These are phyloP conservation scores for Sporobolomyces roseus DNA, from an alignment of 768 basidiomycete genomes.

Conservation along the genomic window DNA sequence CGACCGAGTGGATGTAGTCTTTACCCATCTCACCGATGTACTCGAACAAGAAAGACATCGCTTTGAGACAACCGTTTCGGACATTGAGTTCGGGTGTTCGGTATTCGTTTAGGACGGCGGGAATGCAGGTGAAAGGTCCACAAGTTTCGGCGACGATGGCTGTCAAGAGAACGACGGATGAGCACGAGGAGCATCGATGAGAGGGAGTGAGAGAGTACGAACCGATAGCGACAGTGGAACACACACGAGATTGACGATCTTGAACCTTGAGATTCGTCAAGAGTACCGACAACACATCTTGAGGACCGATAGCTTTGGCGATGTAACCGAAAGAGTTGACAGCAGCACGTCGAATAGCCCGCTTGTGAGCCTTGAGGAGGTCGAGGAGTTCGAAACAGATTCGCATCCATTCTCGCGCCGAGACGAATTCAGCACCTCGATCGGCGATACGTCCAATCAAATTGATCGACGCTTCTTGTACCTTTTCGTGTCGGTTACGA, in stretches of 20 bases:
- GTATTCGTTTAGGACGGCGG: conserved; percentile 97
- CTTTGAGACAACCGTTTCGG: conserved; percentile 96
- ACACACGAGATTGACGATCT: conserved; percentile 97
- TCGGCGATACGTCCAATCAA: conserved; percentile 99
- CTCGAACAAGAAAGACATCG: conserved; percentile 97
- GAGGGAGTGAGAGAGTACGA: conserved; percentile 29
- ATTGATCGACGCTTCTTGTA: conserved; percentile 99
- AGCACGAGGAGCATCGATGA: background rate
- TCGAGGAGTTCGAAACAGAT: conserved; percentile 98
- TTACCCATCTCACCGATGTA: conserved; percentile 95
- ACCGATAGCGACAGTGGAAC: conserved; percentile 94
- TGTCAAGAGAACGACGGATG: background rate
- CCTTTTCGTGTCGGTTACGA: conserved; percentile 97
- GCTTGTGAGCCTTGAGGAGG: conserved; percentile 96
- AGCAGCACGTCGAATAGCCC: conserved; percentile 95
- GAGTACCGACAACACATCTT: conserved; percentile 92
- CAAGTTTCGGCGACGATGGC: conserved; percentile 89
- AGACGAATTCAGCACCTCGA: conserved; percentile 97
- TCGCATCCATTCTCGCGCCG: conserved; percentile 99
- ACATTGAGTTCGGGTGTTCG: conserved; percentile 97
- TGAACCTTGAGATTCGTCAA: conserved; percentile 95
- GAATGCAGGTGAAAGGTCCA: conserved; percentile 96
- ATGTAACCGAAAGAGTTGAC: conserved; percentile 99
- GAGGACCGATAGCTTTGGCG: conserved; percentile 97
- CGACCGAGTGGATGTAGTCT: conserved; percentile 94